phyloP scores from a whole-genome alignment of 2,329 filamentous ascomycete species.

The Ceratocystis ficicola region DNA sequence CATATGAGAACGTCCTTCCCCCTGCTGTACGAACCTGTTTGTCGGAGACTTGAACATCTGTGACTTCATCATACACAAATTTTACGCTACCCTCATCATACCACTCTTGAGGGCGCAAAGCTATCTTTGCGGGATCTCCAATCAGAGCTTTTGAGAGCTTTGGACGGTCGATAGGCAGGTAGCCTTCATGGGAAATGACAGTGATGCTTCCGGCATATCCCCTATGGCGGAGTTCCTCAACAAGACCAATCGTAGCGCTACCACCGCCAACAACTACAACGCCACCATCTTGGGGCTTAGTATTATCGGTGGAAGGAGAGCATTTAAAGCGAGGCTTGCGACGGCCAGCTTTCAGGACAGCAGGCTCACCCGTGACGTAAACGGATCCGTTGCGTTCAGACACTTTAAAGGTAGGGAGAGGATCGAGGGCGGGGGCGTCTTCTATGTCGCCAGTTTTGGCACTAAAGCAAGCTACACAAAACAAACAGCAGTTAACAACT shows the following conservation, averaged over 20 bases:
- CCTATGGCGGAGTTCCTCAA: constrained; percentile 71
- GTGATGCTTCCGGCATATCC: constrained; percentile 73
- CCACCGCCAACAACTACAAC: constrained; percentile 84
- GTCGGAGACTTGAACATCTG: constrained; percentile 58
- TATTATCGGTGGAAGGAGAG: constrained; percentile 27
- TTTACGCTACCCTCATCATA: constrained; percentile 52
- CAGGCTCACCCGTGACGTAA: constrained; percentile 71
- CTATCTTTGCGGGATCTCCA: constrained; percentile 65
- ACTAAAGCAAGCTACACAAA: constrained; percentile 70
- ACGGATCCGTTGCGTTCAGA: constrained; percentile 69
- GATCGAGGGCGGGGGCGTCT: constrained; percentile 80
- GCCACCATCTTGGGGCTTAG: constrained; percentile 42
- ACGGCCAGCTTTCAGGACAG: constrained; percentile 62
- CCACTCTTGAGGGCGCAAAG: constrained; percentile 64
- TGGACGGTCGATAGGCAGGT: constrained; percentile 80
- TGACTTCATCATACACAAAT: constrained; percentile 53
- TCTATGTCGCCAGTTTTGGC: constrained; percentile 83
- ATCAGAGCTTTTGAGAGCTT: constrained; percentile 92
- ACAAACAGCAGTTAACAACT: constrained; percentile 13
- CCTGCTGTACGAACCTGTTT: constrained; percentile 65
- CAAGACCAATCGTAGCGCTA: constrained; percentile 65
- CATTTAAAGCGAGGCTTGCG: constrained; percentile 41
- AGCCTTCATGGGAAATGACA: constrained; percentile 70
- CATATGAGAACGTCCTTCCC: constrained; percentile 62
- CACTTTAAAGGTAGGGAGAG: constrained; percentile 71